Conservation (phyloP, 495 filamentous ascomycete genomes). For the Chlorociboria aeruginascens region DNA sequence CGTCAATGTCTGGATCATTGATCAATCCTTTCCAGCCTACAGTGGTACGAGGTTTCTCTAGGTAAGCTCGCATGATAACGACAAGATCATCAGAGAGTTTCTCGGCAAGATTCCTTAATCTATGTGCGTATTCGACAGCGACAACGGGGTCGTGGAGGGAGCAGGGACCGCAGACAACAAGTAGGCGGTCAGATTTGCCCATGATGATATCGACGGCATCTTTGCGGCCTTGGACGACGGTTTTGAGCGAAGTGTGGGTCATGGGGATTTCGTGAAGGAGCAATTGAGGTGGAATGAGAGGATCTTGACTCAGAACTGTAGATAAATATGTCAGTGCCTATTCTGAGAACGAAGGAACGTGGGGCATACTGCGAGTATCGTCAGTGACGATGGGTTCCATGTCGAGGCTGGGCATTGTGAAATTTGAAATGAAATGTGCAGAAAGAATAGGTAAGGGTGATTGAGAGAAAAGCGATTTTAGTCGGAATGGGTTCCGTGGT, state of each 20-base stretch:
- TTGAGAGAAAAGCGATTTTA: background rate
- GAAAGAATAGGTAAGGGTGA: background rate
- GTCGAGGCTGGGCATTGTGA: slow-evolving; percentile 17
- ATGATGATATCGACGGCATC: slow-evolving; percentile 79
- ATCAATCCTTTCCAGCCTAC: slow-evolving; percentile 99
- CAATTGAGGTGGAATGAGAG: slow-evolving; percentile 79
- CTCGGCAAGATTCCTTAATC: slow-evolving; percentile 60
- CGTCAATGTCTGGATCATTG: slow-evolving; percentile 96
- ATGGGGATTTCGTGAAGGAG: slow-evolving; percentile 83
- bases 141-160: slow-evolving; percentile 89
- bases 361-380: slow-evolving; percentile 20
- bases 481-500: background rate
- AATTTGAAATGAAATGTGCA: background rate
- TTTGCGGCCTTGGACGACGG: slow-evolving; percentile 71
- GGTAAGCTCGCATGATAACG: slow-evolving; percentile 96
- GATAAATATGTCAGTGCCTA: slow-evolving; percentile 1
- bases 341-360: background rate
- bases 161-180: slow-evolving; percentile 92
- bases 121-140: slow-evolving; percentile 75
- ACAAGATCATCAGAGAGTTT: slow-evolving; percentile 72
- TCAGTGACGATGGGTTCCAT: slow-evolving; percentile 15
- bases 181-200: slow-evolving; percentile 66
- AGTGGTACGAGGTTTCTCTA: slow-evolving; percentile 98
- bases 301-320: slow-evolving; percentile 87
- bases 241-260: slow-evolving; percentile 45